A percentile compares a stretch with the other conserved stretches of the same genome.
phyloP scores from a whole-genome alignment of 2,329 filamentous ascomycete species.

The Exophiala sp. region DNA sequence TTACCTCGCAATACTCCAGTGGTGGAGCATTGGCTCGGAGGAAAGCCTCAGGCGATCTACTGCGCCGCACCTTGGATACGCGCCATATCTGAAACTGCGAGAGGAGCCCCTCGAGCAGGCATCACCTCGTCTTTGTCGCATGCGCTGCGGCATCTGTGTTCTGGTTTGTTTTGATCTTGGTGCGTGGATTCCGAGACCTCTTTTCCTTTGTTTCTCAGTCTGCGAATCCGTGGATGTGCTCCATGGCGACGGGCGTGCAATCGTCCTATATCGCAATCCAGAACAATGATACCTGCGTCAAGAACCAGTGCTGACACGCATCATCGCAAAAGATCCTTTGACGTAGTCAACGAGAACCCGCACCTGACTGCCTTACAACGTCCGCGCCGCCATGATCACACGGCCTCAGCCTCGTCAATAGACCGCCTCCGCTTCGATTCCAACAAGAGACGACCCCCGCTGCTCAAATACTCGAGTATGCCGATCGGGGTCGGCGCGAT shows the following conservation, averaged over 20 bases:
- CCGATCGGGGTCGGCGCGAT: constrained; percentile 25
- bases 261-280: constrained; percentile 6
- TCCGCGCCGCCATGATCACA: constrained; percentile 15
- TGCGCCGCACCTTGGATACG: constrained; percentile 26
- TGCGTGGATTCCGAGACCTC: constrained; percentile 15
- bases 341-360: constrained; percentile 20
- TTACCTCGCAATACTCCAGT: constrained; percentile 8
- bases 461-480: constrained; percentile 23
- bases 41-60: constrained; percentile 15
- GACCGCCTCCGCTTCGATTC: constrained; percentile 10
- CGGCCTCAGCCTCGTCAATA: constrained; percentile 12
- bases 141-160: constrained; percentile 8
- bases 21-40: constrained; percentile 13
- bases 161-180: constrained; percentile 22
- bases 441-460: constrained; percentile 23
- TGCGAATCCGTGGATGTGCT: not conserved
- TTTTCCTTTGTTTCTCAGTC: not conserved
- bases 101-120: constrained; percentile 13
- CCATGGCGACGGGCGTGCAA: constrained; percentile 7
- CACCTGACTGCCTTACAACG: constrained; percentile 11
- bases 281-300: constrained; percentile 11
- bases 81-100: constrained; percentile 25
- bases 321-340: constrained; percentile 28
- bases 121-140: constrained; percentile 20
- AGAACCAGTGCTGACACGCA: constrained; percentile 24